Percentiles rank a stretch among this genome's conserved stretches.
Evolutionary conservation across 78 protist genomes (phyloP).

Genomic region (Chrysochromulina parva): DNA sequence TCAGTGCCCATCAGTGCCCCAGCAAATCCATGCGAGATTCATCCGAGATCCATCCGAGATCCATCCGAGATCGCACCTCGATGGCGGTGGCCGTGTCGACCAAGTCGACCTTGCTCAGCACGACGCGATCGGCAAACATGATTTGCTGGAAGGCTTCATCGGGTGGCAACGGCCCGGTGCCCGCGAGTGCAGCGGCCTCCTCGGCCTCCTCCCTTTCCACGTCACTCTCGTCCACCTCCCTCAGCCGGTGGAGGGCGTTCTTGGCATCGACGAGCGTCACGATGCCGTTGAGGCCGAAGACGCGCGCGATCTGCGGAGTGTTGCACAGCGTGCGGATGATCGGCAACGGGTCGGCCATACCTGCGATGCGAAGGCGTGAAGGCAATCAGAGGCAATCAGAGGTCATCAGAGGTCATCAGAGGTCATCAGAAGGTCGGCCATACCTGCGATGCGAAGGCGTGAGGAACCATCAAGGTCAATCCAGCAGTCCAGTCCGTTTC

Average conservation of each 20-base stretch:
- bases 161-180: too few relatives aligned
- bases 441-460: slow-evolving; percentile 5
- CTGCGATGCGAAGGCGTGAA: background rate
- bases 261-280: slow-evolving; percentile 11
- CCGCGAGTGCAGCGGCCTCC: background rate
- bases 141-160: background rate
- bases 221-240: background rate
- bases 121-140: background rate
- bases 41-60: too few relatives aligned
- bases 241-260: background rate
- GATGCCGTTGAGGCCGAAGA: background rate
- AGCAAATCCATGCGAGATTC: too few relatives aligned
- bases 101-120: background rate
- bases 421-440: too few relatives aligned
- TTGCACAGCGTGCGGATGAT: background rate
- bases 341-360: slow-evolving; percentile 33
- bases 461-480: background rate
- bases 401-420: too few relatives aligned
- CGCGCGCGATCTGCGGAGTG: background rate
- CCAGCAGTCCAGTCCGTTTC: background rate
- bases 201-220: background rate
- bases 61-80: background rate
- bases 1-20: too few relatives aligned
- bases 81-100: background rate
- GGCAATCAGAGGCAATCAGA: too few relatives aligned